Evolutionary conservation across 2,329 filamentous ascomycete genomes (phyloP), one percentile per base, ranked within the genome.

Genomic region (Coniella vitis): DNA sequence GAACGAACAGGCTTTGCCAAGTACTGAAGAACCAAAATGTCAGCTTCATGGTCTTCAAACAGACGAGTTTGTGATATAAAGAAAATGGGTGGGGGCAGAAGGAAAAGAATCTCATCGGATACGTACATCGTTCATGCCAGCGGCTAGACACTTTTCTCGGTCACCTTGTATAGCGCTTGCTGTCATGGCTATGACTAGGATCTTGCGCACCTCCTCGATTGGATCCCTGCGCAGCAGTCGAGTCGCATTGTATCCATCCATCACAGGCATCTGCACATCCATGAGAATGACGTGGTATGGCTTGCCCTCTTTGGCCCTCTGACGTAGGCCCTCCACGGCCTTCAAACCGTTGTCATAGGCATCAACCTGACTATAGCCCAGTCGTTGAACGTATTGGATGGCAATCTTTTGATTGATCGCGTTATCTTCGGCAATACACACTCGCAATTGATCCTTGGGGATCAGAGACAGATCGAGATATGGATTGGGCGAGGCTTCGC

Each of bases 141-240:
- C 88, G 43, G 90, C 88, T n/a, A 96, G 71, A 58, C 91, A 96
- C 68, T 95, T 96, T 64, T 97, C 91, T 41, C 90, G 78, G 63
- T 97, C 91, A 16, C 91, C 91, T 63, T 93, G 87, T 53, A 97
- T 97, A 3, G 91, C 91, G 21, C 85, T 90, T 1, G 91, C 91
- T 1, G 91, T 97, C 91, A 97, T 96, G 47, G 91, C 91, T 58
- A 97, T 96, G 42, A 97, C 87, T n/a, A 96, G 73, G 1, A 94
- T 81, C 55, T 87, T 83, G 45, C 87, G 78, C 10, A 97, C 88
- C 7, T 79, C 78, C 32, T 89, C 84, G 51, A 89, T 78, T 0
- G 79, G 65, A 63, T 96, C 90, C 57, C 81, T 80, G 9, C 90
- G 83, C 38, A 96, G 81, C 50, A 89, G 76, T 56, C 86, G 85